Percentiles rank a stretch among this genome's conserved stretches.
Conservation (phyloP, 768 basidiomycete genomes). For the Leccinum truebloodii region DNA sequence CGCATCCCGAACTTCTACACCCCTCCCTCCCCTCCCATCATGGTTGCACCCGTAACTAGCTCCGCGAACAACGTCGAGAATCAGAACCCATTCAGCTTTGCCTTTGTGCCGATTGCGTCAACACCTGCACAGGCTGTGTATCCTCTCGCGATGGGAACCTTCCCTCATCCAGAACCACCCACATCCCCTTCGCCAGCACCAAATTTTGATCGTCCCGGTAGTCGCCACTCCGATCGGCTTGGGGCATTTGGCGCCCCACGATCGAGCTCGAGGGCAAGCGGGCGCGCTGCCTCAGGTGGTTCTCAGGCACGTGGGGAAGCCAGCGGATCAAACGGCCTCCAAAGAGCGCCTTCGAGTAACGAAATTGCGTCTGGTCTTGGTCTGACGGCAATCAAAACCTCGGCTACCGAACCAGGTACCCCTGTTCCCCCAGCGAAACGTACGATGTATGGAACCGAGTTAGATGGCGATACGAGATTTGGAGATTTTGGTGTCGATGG, state of each 20-base stretch:
- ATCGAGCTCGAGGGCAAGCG: constrained; percentile 39
- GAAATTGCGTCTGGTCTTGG: constrained; percentile 47
- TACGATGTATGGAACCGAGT: constrained; percentile 84
- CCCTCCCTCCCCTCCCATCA: constrained; percentile 41
- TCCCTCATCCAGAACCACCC: constrained; percentile 37
- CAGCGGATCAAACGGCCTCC: constrained; percentile 28
- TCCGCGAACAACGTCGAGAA: constrained; percentile 55
- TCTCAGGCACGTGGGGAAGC: constrained; percentile 29
- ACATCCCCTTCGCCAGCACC: constrained; percentile 35
- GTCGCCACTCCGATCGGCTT: constrained; percentile 34
- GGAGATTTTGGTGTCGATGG: constrained; percentile 83
- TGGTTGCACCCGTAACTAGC: constrained; percentile 40
- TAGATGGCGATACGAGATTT: constrained; percentile 80
- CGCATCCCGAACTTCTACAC: constrained; percentile 54
- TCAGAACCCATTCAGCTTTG: constrained; percentile 53
- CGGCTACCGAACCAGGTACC: constrained; percentile 40
- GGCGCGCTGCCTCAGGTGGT: constrained; percentile 29
- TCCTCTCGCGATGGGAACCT: constrained; percentile 39
- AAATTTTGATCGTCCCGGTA: constrained; percentile 34
- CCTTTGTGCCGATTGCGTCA: constrained; percentile 51
- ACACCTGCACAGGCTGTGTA: constrained; percentile 47
- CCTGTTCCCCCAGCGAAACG: constrained; percentile 53
- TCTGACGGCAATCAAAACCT: constrained; percentile 40
- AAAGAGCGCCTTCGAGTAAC: constrained; percentile 42
- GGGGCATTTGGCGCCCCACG: constrained; percentile 36